Base-by-base conservation (phyloP, 805 yeast genomes). In the Saccharomycopsis babjevae region DNA sequence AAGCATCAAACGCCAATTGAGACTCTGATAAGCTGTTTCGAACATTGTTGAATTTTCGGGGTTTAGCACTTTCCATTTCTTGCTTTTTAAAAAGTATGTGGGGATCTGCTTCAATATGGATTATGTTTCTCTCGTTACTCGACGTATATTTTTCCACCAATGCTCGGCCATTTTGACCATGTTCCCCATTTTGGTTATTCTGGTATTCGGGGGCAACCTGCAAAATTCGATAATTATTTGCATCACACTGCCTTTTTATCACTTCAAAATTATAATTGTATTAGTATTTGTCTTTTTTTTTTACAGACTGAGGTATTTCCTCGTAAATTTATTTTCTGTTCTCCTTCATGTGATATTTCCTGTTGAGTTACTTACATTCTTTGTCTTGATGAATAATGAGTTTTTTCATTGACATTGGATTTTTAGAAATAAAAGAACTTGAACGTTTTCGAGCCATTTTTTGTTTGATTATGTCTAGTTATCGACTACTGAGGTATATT, bases 361-460 rank as follows among this genome's bases (percentile, higher is more conserved):
- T 20, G 22, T 11, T 22, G 28, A 1, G 11, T 22, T 46, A 46
- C 52, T 46, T 46, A 46, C 52, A 20, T 46, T 46, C 32, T 11
- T 46, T 46, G 13, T 46, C 52, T 11, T 46, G 30, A 46, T 46
- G 52, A 11, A 46, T 46, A 2, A 46, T 18, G 5, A 46, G 28
- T 11, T 46, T 46, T 46, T 46, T 46, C 52, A 20, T 46, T 6
- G 52, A 28, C 22, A 46, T 22, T 5, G 52, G 32, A n/a, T 46
- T 46, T 25, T 46, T 46, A 25, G 52, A 46, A 46, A 46, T 46
- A 46, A 46, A 46, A 20, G 52, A 46, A 15, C 28, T 46, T 46
- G 52, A 46, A 46, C 52, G 52, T 46, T 46, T 46, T 46, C 52
- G 52, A 11, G 52, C 52, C 52, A 46, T 46, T 22, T 42, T 42